Conservation (phyloP, 2,329 filamentous ascomycete genomes). For the Keithomyces neogunnii region DNA sequence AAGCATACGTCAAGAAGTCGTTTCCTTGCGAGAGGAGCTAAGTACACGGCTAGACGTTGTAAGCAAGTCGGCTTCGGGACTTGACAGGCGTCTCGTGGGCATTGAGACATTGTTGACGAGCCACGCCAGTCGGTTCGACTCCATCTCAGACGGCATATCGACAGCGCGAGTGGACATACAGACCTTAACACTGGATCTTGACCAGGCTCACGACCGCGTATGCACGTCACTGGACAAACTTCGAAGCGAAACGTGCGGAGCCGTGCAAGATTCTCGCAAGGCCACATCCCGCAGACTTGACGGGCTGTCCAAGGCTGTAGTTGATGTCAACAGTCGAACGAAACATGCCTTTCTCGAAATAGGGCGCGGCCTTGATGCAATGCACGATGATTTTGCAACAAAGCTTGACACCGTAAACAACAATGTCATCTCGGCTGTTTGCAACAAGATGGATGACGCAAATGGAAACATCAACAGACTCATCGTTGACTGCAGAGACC, state of each 20-base stretch:
- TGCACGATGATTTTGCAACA: not conserved
- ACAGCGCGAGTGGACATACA: slow-evolving; percentile 3
- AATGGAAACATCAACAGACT: not conserved
- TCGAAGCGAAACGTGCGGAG: not conserved
- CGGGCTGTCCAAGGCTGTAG: not conserved
- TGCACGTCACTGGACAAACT: not conserved
- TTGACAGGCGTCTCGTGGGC: slow-evolving; percentile 1
- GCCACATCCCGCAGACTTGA: not conserved
- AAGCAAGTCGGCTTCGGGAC: not conserved
- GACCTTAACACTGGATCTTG: not conserved
- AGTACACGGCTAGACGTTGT: not conserved
- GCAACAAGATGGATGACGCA: slow-evolving; percentile 1
- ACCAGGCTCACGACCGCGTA: not conserved
- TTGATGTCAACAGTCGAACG: not conserved
- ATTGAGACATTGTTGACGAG: not conserved
- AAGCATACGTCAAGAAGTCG: not conserved
- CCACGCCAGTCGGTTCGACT: not conserved
- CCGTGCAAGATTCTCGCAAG: not conserved
- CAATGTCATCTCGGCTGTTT: not conserved
- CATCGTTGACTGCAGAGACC: not conserved
- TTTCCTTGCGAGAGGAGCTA: not conserved
- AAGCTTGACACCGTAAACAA: not conserved
- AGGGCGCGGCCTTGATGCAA: not conserved
- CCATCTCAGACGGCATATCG: not conserved
- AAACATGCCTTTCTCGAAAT: slow-evolving; percentile 1